These are phyloP conservation scores for Lunularia cruciata DNA, from an alignment of 225 moss, liverwort and hornwort species.

Conservation along the genomic window DNA sequence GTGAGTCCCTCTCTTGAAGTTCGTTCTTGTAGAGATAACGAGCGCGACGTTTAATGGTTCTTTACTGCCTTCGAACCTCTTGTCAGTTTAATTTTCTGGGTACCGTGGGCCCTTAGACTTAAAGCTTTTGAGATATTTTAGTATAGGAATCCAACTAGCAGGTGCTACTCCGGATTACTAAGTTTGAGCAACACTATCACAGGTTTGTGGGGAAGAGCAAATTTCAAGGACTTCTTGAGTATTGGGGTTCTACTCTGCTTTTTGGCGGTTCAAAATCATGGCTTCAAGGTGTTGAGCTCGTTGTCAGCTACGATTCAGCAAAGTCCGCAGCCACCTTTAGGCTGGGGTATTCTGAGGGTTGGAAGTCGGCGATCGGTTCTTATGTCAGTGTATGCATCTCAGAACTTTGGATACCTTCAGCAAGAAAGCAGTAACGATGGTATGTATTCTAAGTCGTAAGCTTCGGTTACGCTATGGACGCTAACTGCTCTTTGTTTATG, in stretches of 20 bases:
- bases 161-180: neutral
- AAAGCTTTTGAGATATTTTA: too few species aligned
- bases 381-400: conserved; percentile 89
- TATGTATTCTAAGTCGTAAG: too few species aligned
- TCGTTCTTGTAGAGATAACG: too few species aligned
- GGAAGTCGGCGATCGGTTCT: conserved; percentile 82
- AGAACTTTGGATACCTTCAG: conserved; percentile 73
- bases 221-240: conserved; percentile 72
- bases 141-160: too few species aligned
- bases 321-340: conserved; percentile 78
- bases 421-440: conserved; percentile 72
- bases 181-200: conserved; percentile 22
- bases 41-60: too few species aligned
- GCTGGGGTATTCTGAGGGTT: conserved; percentile 77
- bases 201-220: conserved; percentile 81
- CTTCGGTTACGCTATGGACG: too few species aligned
- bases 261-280: conserved; percentile 88
- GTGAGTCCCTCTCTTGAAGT: conserved; percentile 37
- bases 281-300: conserved; percentile 89
- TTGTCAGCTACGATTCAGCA: conserved; percentile 86
- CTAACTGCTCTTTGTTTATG: too few species aligned
- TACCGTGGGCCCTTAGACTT: too few species aligned
- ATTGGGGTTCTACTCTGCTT: conserved; percentile 80
- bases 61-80: too few species aligned
- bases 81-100: too few species aligned